A percentile compares a stretch with the other conserved stretches of the same genome.
Conservation (phyloP, 257 asterid genomes). For the Rubia yunnanensis region DNA sequence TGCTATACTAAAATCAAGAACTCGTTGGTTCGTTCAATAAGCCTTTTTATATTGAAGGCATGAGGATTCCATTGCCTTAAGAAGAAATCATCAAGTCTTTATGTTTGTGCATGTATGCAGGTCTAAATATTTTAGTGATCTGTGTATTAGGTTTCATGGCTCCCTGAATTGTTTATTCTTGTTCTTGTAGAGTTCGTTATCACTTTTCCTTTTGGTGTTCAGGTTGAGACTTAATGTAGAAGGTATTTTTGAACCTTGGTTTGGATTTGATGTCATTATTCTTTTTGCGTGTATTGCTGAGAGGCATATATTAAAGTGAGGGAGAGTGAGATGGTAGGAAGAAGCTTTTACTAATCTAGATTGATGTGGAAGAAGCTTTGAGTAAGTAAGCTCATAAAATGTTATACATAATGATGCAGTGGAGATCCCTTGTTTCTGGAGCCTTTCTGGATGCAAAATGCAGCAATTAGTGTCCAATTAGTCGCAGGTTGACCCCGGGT, state of each 20-base stretch:
- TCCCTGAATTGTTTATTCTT: constrained; percentile 8
- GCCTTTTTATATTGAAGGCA: not conserved
- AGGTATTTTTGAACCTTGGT: constrained; percentile 39
- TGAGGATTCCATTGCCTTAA: not conserved
- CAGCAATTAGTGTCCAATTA: too few species aligned
- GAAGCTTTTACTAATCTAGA: too few species aligned
- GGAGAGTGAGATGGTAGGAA: too few species aligned
- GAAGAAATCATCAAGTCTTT: not conserved
- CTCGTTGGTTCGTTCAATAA: too few species aligned
- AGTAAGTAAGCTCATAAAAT: too few species aligned
- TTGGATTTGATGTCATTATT: constrained; percentile 3
- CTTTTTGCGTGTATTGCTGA: not conserved
- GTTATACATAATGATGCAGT: too few species aligned
- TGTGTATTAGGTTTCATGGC: not conserved
- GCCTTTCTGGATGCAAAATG: too few species aligned
- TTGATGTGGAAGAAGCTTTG: too few species aligned
- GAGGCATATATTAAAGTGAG: not conserved
- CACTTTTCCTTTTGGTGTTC: constrained; percentile 81
- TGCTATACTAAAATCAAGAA: too few species aligned
- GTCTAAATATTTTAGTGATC: not conserved
- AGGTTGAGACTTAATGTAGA: constrained; percentile 72
- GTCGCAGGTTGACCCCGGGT: too few species aligned
- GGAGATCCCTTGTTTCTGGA: too few species aligned
- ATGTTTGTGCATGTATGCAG: not conserved
- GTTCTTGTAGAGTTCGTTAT: constrained; percentile 56